Evolutionary conservation across 129 eudicot species (phyloP).

Genomic region (Flaveria robusta): DNA sequence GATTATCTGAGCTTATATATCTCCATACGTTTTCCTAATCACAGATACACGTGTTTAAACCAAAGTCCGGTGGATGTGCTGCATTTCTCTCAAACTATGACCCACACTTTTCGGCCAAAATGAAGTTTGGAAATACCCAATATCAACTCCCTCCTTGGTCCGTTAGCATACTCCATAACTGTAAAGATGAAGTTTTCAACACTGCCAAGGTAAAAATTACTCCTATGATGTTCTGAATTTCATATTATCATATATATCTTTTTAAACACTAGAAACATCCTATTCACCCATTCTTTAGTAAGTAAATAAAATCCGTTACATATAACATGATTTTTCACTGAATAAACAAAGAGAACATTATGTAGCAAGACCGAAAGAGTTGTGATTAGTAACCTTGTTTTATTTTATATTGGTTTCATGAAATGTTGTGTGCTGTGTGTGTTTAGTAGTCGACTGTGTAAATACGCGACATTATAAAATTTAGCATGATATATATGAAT

Average conservation of each 20-base stretch:
- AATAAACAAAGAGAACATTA: not conserved
- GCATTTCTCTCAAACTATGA: conserved; percentile 87
- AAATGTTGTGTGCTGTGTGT: no score
- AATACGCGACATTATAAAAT: not conserved
- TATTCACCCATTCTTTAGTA: not conserved
- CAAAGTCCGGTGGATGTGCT: conserved; percentile 74
- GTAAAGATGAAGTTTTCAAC: conserved; percentile 77
- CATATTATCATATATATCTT: not conserved
- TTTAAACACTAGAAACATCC: not conserved
- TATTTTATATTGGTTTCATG: not conserved
- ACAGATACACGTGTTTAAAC: conserved; percentile 77
- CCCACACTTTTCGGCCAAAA: conserved; percentile 53
- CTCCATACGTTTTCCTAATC: not conserved
- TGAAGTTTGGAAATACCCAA: conserved; percentile 61
- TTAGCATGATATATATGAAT: not conserved
- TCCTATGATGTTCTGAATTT: conserved; percentile 1
- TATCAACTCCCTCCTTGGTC: conserved; percentile 91
- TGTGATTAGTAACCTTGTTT: not conserved
- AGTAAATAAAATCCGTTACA: not conserved
- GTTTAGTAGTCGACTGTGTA: not conserved
- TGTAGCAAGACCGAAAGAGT: not conserved
- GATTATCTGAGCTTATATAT: conserved; percentile 18
- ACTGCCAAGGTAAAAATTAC: conserved; percentile 63
- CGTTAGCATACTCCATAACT: conserved; percentile 85
- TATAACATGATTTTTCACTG: not conserved